These are phyloP conservation scores for Aspergillus persii DNA, from an alignment of 2,329 filamentous ascomycete genomes.

Conservation along the genomic window DNA sequence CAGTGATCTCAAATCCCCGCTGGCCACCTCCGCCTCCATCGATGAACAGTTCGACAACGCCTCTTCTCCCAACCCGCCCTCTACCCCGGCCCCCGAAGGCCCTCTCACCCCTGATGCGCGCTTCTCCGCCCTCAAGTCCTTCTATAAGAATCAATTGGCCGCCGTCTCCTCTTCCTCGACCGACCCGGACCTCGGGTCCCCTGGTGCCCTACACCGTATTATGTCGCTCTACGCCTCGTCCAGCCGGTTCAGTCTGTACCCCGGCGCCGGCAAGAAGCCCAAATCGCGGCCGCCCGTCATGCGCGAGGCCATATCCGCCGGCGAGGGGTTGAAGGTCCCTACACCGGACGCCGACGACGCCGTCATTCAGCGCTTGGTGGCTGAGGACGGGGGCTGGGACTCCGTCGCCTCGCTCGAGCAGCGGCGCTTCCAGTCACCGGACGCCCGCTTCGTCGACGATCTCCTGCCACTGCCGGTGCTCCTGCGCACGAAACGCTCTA, in stretches of 20 bases:
- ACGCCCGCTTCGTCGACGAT: constrained; percentile 65
- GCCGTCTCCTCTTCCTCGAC: constrained; percentile 56
- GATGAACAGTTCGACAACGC: constrained; percentile 28
- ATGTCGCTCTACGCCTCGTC: constrained; percentile 79
- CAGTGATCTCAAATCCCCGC: constrained; percentile 36
- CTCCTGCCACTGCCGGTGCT: constrained; percentile 79
- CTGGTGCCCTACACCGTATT: constrained; percentile 78
- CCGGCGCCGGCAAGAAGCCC: constrained; percentile 57
- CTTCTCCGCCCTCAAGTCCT: constrained; percentile 71
- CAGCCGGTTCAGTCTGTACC: constrained; percentile 53
- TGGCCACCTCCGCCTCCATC: constrained; percentile 36
- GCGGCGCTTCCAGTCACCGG: constrained; percentile 48
- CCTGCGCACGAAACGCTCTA: constrained; percentile 86
- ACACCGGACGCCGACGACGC: constrained; percentile 59
- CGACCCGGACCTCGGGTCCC: constrained; percentile 64
- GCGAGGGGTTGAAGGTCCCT: constrained; percentile 69
- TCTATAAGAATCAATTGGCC: constrained; percentile 77
- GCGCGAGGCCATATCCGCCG: constrained; percentile 70
- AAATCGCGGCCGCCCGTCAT: constrained; percentile 69
- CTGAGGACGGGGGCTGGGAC: constrained; percentile 58
- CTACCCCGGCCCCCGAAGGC: constrained; percentile 6
- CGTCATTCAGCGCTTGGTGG: constrained; percentile 59
- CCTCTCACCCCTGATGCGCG: constrained; percentile 64
- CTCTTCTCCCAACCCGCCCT: constrained; percentile 33
- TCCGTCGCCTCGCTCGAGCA: constrained; percentile 58